phyloP scores from a whole-genome alignment of 2,329 filamentous ascomycete genomes.

The Setomelanomma holmii region DNA sequence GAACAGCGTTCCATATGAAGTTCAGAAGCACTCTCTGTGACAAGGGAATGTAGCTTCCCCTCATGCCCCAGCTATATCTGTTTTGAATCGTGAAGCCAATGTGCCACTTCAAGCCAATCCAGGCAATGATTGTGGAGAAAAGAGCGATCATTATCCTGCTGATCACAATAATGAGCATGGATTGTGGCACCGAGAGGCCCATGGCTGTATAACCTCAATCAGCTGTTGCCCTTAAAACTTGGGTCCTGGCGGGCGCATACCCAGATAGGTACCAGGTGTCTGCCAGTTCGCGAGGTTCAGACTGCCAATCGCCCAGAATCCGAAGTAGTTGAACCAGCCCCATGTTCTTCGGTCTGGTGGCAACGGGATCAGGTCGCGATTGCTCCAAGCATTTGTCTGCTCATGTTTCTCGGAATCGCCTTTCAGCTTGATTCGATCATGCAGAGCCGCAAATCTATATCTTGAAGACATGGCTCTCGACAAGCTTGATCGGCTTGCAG shows the following conservation, averaged over 20 bases:
- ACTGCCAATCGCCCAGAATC: slow-evolving; percentile 51
- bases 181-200: slow-evolving; percentile 57
- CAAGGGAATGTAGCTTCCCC: slow-evolving; percentile 58
- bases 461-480: slow-evolving; percentile 10
- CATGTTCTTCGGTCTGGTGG: slow-evolving; percentile 50
- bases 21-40: slow-evolving; percentile 58
- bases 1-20: slow-evolving; percentile 60
- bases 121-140: slow-evolving; percentile 56
- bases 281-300: slow-evolving; percentile 57
- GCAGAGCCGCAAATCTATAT: slow-evolving; percentile 29
- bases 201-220: slow-evolving; percentile 36
- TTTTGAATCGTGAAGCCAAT: slow-evolving; percentile 60
- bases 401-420: slow-evolving; percentile 53
- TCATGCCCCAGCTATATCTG: slow-evolving; percentile 59
- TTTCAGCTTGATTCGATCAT: slow-evolving; percentile 46
- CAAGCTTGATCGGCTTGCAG: not conserved
- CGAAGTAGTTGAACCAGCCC: slow-evolving; percentile 54
- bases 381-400: slow-evolving; percentile 54
- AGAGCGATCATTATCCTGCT: slow-evolving; percentile 52
- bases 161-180: slow-evolving; percentile 58
- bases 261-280: slow-evolving; percentile 56
- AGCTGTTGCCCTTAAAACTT: no score
- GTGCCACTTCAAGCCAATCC: slow-evolving; percentile 59
- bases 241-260: slow-evolving; percentile 15
- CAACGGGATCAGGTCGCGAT: slow-evolving; percentile 49